These are phyloP conservation scores for Udeniomyces megalosporus DNA, from an alignment of 768 basidiomycete genomes.

Conservation along the genomic window DNA sequence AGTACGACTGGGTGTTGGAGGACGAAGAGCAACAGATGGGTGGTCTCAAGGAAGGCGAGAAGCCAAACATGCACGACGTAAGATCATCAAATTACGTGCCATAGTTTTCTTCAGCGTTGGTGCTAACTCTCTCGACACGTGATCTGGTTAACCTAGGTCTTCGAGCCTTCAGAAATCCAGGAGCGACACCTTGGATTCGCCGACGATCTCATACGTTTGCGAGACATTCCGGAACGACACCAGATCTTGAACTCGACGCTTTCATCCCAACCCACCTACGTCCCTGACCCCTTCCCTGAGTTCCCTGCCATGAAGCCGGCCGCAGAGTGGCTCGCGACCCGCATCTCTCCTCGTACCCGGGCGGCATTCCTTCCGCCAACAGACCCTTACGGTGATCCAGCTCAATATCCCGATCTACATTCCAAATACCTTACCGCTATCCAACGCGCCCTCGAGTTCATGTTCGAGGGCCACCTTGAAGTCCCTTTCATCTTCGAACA, in stretches of 20 bases:
- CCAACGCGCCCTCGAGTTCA: conserved; percentile 54
- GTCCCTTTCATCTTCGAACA: conserved; percentile 92
- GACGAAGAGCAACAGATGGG: conserved; percentile 47
- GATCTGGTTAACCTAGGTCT: conserved; percentile 47
- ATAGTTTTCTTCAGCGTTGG: background rate
- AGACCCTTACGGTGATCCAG: background rate
- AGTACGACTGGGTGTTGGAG: conserved; percentile 85
- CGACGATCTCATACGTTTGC: conserved; percentile 76
- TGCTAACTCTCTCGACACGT: background rate
- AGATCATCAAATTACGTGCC: conserved; percentile 24
- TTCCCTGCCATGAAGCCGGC: conserved; percentile 65
- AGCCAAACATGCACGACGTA: conserved; percentile 76
- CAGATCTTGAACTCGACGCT: conserved; percentile 73
- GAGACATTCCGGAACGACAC: conserved; percentile 90
- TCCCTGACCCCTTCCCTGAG: conserved; percentile 41
- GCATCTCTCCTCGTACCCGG: conserved; percentile 48
- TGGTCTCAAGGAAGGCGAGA: conserved; percentile 39
- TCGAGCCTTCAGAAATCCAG: conserved; percentile 91
- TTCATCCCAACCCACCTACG: conserved; percentile 41
- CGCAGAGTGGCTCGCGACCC: conserved; percentile 72
- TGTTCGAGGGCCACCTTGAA: conserved; percentile 78
- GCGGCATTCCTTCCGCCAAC: conserved; percentile 19
- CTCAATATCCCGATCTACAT: background rate
- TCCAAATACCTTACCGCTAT: conserved; percentile 38
- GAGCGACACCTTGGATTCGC: conserved; percentile 77